Conservation (phyloP, 768 basidiomycete genomes). For the Bullera alba region DNA sequence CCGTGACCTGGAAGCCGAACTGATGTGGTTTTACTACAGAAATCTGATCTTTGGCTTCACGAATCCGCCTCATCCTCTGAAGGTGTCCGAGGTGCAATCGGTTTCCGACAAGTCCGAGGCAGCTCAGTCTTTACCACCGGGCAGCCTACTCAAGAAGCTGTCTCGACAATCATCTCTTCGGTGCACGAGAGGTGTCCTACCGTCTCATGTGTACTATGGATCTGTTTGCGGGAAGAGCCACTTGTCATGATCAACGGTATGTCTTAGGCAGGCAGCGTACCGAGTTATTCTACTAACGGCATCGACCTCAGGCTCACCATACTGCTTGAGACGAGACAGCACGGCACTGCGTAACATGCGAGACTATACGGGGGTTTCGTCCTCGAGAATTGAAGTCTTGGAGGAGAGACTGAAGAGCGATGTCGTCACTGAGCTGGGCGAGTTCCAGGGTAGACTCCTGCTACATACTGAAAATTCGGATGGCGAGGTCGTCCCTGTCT, state of each 20-base stretch:
- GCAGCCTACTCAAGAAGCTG: slow-evolving; percentile 82
- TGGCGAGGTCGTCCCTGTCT: slow-evolving; percentile 82
- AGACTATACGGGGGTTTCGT: slow-evolving; percentile 92
- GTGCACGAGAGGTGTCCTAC: slow-evolving; percentile 59
- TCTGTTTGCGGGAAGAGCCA: slow-evolving; percentile 71
- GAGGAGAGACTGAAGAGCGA: slow-evolving; percentile 86
- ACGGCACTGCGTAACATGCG: slow-evolving; percentile 79
- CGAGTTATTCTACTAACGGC: neutral
- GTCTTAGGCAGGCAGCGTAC: no score
- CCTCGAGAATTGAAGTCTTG: slow-evolving; percentile 75
- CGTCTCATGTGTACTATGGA: slow-evolving; percentile 69
- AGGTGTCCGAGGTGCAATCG: slow-evolving; percentile 83
- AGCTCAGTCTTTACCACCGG: slow-evolving; percentile 85
- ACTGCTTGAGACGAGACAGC: slow-evolving; percentile 73
- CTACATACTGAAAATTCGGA: slow-evolving; percentile 83
- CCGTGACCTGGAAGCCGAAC: slow-evolving; percentile 55
- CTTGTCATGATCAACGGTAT: slow-evolving; percentile 66
- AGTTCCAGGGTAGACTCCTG: slow-evolving; percentile 77
- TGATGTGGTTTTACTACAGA: slow-evolving; percentile 49
- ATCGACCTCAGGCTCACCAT: slow-evolving; percentile 46
- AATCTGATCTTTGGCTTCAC: slow-evolving; percentile 83
- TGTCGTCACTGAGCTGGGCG: slow-evolving; percentile 69
- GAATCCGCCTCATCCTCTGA: slow-evolving; percentile 38
- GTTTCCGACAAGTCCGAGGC: slow-evolving; percentile 76
- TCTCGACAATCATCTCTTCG: slow-evolving; percentile 65